A percentile compares a stretch with the other conserved stretches of the same genome.
Evolutionary conservation across 1,139 yeast genomes (phyloP).

Genomic region (Nakaseomyces bracarensis): DNA sequence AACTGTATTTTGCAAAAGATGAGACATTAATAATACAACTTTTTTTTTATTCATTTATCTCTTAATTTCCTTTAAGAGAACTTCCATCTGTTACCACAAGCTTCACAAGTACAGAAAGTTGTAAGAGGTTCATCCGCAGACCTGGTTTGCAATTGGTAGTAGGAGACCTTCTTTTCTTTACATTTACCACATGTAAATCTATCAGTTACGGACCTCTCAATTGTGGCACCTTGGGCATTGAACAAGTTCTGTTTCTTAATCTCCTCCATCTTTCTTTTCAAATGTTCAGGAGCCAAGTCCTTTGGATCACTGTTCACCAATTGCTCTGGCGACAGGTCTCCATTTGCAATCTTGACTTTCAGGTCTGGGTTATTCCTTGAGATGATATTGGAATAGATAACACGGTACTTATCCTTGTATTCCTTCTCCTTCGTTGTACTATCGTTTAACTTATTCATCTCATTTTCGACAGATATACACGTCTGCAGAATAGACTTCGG

Average conservation of each 20-base stretch:
- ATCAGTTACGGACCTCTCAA: slow-evolving; percentile 92
- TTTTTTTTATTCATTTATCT: background rate
- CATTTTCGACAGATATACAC: slow-evolving; percentile 66
- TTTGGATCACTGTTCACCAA: slow-evolving; percentile 79
- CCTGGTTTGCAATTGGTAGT: slow-evolving; percentile 95
- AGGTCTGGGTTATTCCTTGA: slow-evolving; percentile 85
- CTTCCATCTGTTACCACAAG: slow-evolving; percentile 97
- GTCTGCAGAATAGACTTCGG: slow-evolving; percentile 51
- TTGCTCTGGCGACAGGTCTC: slow-evolving; percentile 54
- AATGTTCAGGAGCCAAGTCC: slow-evolving; percentile 88
- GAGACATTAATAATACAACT: background rate
- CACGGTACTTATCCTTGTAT: slow-evolving; percentile 74
- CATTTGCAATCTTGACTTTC: slow-evolving; percentile 57
- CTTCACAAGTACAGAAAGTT: slow-evolving; percentile 95
- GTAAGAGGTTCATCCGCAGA: slow-evolving; percentile 98
- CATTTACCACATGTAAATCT: slow-evolving; percentile 96
- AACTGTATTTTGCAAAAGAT: background rate
- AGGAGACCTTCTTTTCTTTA: slow-evolving; percentile 91
- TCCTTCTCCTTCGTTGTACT: slow-evolving; percentile 25
- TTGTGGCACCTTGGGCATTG: slow-evolving; percentile 98
- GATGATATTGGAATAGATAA: slow-evolving; percentile 75
- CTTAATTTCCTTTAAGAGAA: slow-evolving; percentile 44
- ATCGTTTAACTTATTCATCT: slow-evolving; percentile 37
- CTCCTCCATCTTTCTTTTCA: slow-evolving; percentile 77
- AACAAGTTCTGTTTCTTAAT: slow-evolving; percentile 82